Evolutionary conservation across 331 rosid species (phyloP).

Genomic region (Phaseolus coccineus): DNA sequence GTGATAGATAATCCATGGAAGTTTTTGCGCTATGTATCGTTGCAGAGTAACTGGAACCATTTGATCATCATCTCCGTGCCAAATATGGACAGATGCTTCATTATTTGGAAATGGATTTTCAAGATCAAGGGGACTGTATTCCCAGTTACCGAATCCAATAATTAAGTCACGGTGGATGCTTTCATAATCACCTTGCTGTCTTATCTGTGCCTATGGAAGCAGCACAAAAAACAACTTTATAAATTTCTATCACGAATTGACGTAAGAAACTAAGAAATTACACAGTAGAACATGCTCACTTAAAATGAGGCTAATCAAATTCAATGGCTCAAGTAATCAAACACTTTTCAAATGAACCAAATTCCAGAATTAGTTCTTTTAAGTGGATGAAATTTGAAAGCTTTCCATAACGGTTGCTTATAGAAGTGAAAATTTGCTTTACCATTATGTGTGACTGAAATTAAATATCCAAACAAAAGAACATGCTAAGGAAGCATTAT

Average conservation of each 20-base stretch:
- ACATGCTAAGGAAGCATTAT: conserved; percentile 5
- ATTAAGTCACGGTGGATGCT: conserved; percentile 64
- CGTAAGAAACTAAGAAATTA: conserved; percentile 6
- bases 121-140: conserved; percentile 73
- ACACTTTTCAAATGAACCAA: conserved; percentile 13
- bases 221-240: conserved; percentile 27
- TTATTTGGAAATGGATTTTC: conserved; percentile 77
- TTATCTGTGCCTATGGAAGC: conserved; percentile 62
- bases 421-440: conserved; percentile 18
- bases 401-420: not conserved
- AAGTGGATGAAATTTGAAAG: conserved; percentile 8
- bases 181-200: conserved; percentile 78
- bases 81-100: conserved; percentile 80
- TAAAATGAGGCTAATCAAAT: conserved; percentile 20
- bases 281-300: not conserved
- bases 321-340: conserved; percentile 16
- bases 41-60: conserved; percentile 67
- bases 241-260: not conserved
- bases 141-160: conserved; percentile 82
- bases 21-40: conserved; percentile 63
- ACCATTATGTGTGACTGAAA: conserved; percentile 22
- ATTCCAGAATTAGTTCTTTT: not conserved
- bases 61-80: conserved; percentile 84
- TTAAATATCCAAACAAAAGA: conserved; percentile 22
- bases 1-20: conserved; percentile 88